Conservation (phyloP, 2,329 filamentous ascomycete species). For the Didymella lethalis region DNA sequence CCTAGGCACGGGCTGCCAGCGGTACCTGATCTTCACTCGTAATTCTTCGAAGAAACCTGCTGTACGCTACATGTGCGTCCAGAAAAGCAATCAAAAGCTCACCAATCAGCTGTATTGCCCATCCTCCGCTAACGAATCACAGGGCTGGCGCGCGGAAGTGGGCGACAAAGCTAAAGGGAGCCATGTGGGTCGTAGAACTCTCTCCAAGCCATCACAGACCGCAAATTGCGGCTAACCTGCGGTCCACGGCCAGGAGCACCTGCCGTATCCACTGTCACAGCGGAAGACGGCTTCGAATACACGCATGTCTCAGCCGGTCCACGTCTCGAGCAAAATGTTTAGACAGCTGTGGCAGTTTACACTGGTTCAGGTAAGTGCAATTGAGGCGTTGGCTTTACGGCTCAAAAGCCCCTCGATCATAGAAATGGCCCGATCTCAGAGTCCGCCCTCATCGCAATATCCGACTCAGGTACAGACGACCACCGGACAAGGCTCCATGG, state of each 20-base stretch:
- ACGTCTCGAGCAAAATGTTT: not conserved
- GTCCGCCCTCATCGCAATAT: not conserved
- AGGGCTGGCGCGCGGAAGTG: conserved; percentile 15
- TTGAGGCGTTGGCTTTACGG: not conserved
- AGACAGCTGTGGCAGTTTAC: not conserved
- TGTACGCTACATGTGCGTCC: conserved; percentile 2
- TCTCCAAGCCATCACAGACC: conserved; percentile 2
- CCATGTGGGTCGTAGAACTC: conserved; percentile 10
- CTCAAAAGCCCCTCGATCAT: not conserved
- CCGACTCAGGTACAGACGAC: conserved; percentile 5
- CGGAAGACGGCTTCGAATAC: not conserved
- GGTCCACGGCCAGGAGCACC: not conserved
- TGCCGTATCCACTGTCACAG: not conserved
- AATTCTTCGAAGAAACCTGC: not conserved
- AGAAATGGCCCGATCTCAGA: not conserved
- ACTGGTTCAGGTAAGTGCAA: not conserved
- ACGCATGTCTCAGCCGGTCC: not conserved
- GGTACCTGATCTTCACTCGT: conserved; percentile 6
- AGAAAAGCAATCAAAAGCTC: not conserved
- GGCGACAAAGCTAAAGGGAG: conserved; percentile 13
- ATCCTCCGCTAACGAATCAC: conserved; percentile 4
- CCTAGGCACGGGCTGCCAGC: not conserved
- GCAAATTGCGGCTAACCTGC: conserved; percentile 1
- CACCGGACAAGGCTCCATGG: not conserved
- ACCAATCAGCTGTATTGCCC: not conserved